Evolutionary conservation across 2,329 filamentous ascomycete genomes (phyloP), one percentile per base, ranked within the genome.

Genomic region (Aspergillus oerlinghausenensis): DNA sequence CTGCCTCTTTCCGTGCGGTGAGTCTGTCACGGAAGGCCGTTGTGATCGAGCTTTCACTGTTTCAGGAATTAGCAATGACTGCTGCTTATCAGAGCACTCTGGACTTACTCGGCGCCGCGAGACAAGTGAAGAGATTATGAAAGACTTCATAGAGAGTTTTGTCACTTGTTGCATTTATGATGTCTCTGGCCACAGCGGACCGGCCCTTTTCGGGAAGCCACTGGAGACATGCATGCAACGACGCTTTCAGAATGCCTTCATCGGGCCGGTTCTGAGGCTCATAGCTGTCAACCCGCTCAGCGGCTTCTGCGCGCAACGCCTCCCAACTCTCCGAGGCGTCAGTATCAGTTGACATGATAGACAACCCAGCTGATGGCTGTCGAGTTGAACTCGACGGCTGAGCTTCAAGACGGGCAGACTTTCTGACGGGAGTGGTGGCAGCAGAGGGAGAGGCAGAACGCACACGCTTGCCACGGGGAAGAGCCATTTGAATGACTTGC

Each of bases 11-110:
- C 17, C 8, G 28, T 29, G 25, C 8, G 54, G 45, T 1, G 55
- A 52, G 14, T 17, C n/a, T 28, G 43, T 29, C 2, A 50, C 43
- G 4, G 55, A 50, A 17, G 6, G 17, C 38, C 6, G 11, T 28
- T n/a, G 42, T 7, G 49, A 47, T 1, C 49, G 52, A 9, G 35
- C 38, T 52, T 55, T 52, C 52, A 52, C 56, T 58, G 42, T 45
- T 45, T 8, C n/a, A 45, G 42, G 4, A 4, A 45, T 45, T 45
- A 45, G 42, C 21, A 45, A 45, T 23, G 19, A 19, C 42, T 45
- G 19, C 42, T 45, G 9, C 19, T n/a, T 8, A 45, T 23, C 25
- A 23, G 17, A 45, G 42, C 17, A 23, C 21, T 45, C n/a, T 45
- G 19, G 21, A 40, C 50, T 48, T 50, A 58, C 52, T 52, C 1